These are phyloP conservation scores for Colletotrichum sp. DNA, from an alignment of 2,329 filamentous ascomycete genomes.

Conservation along the genomic window DNA sequence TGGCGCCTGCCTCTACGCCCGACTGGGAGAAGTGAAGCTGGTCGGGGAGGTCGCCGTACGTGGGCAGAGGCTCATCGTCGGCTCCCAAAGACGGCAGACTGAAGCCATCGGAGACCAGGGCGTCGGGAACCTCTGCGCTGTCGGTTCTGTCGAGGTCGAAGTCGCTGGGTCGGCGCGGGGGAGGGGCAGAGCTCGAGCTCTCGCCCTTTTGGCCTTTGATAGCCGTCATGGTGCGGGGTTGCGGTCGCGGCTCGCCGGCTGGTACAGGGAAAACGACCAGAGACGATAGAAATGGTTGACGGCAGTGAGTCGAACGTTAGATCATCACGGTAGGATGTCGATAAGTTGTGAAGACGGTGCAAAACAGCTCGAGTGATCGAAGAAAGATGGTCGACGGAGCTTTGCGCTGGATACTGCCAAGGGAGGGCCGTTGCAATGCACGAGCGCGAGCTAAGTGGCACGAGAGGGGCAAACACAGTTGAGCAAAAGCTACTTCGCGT, in stretches of 20 bases:
- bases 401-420: not conserved
- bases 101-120: conserved; percentile 43
- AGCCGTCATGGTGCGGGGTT: conserved; percentile 14
- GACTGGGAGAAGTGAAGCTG: conserved; percentile 65
- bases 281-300: not conserved
- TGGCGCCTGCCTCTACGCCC: conserved; percentile 67
- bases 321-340: not conserved
- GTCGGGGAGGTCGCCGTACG: conserved; percentile 63
- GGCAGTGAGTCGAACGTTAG: not conserved
- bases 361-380: not conserved
- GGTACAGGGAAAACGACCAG: not conserved
- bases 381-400: not conserved
- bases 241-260: not conserved
- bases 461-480: not conserved
- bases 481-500: not conserved
- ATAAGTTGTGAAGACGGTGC: not conserved
- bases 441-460: not conserved
- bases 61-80: conserved; percentile 52
- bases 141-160: conserved; percentile 16
- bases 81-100: conserved; percentile 45
- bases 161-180: conserved; percentile 1
- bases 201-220: conserved; percentile 8
- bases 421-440: not conserved
- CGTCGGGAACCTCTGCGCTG: conserved; percentile 30
- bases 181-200: conserved; percentile 14